Evolutionary conservation across 2,329 filamentous ascomycete species (phyloP).

Genomic region (Phoma sp.): DNA sequence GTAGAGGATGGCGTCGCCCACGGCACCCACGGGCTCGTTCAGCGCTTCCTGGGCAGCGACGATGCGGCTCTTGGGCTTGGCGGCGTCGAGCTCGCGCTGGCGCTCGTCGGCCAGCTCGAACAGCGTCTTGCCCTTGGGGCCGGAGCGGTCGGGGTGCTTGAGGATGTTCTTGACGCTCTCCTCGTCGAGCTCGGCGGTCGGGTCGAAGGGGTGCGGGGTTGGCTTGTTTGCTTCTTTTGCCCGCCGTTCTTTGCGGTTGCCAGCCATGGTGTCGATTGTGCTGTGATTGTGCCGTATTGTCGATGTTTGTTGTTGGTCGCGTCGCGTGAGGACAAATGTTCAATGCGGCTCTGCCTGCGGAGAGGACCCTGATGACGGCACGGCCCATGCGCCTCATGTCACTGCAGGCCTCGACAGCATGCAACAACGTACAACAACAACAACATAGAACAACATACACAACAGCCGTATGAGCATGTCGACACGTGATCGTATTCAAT

Average conservation of each 20-base stretch:
- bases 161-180: slow-evolving; percentile 67
- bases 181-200: slow-evolving; percentile 45
- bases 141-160: slow-evolving; percentile 71
- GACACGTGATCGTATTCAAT: too few relatives aligned
- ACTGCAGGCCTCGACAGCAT: too few relatives aligned
- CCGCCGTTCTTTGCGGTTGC: slow-evolving; percentile 57
- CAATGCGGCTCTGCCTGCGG: slow-evolving; percentile 30
- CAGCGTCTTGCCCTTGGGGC: slow-evolving; percentile 71
- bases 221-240: slow-evolving; percentile 42
- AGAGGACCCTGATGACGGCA: slow-evolving; percentile 22
- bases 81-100: slow-evolving; percentile 52
- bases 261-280: slow-evolving; percentile 34
- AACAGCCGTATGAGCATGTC: too few relatives aligned
- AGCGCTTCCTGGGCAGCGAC: slow-evolving; percentile 46
- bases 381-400: slow-evolving; percentile 28
- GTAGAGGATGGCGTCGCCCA: slow-evolving; percentile 58
- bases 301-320: slow-evolving; percentile 4
- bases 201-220: slow-evolving; percentile 46
- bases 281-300: background rate
- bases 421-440: too few relatives aligned
- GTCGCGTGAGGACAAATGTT: slow-evolving; percentile 21
- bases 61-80: slow-evolving; percentile 55
- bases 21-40: slow-evolving; percentile 53
- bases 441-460: too few relatives aligned
- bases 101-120: slow-evolving; percentile 74